Base-by-base conservation (phyloP, 306 rosid genomes). In the Cicer bijugum region DNA sequence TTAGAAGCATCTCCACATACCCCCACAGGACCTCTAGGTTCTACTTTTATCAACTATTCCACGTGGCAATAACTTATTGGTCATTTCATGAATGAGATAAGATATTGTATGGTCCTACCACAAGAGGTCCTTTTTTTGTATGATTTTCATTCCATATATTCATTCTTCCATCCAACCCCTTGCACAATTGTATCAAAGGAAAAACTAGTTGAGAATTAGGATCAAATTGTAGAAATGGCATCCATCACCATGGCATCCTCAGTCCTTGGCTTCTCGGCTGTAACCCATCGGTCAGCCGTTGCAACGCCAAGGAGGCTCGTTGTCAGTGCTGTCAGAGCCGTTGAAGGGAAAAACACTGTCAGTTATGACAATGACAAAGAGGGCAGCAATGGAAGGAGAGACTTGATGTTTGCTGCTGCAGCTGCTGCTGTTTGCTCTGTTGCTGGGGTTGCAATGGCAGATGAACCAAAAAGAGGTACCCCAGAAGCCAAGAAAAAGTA, bases 401-500 rank as follows among this genome's bases (percentile, higher is more conserved):
- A 76, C 55, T 19, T 85, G 76, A 68, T 81, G 78, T 75, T 78
- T 48, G 74, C 78, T 19, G 82, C 82, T 0, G 88, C 84, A 0
- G 83, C 84, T 0, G 84, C 82, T 12, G 84, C 82, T 61, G 75
- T 71, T 75, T 69, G 82, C 71, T 76, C 87, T 9, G 71, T 71
- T 60, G 80, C 86, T 8, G 77, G 84, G 16, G 72, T 81, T 39
- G 77, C 75, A 6, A 43, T 59, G 44, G 89, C 87, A 0, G 88
- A 68, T 7, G 82, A 82, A 83, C 89, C 86, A 0, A 81, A 77
- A 44, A 53, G 1, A 0, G 85, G 85, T 6, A 64, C 80, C 15
- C 72, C 85, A 1, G 87, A 81, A 75, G 91, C 86, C 12, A 88
- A 67, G 85, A 85, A 85, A 46, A 51, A 14, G 58, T 83, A 88